Evolutionary conservation across 768 basidiomycete genomes (phyloP).

Genomic region (Russula sp.): DNA sequence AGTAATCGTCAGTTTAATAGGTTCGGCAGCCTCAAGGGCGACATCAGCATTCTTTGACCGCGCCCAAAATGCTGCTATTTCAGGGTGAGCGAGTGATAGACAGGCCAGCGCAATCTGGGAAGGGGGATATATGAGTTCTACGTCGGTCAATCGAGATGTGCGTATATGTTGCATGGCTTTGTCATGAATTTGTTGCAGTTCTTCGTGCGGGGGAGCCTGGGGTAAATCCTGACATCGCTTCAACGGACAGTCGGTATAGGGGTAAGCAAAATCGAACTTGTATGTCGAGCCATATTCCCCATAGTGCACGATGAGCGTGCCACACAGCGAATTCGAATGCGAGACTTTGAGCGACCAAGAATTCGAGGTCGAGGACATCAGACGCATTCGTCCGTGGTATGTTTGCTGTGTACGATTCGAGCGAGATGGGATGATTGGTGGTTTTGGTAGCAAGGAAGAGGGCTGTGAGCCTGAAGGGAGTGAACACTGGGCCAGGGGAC

Average conservation of each 20-base stretch:
- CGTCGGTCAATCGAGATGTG: conserved; percentile 82
- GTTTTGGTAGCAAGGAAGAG: conserved; percentile 96
- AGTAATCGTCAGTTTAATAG: conserved; percentile 51
- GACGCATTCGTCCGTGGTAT: conserved; percentile 75
- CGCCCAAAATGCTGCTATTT: conserved; percentile 56
- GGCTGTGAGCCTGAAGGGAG: conserved; percentile 70
- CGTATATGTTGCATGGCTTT: conserved; percentile 59
- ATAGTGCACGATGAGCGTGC: conserved; percentile 83
- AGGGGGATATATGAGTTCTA: conserved; percentile 85
- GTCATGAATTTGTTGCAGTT: conserved; percentile 54
- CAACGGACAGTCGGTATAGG: conserved; percentile 1
- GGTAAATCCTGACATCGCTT: conserved; percentile 45
- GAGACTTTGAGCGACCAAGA: conserved; percentile 90
- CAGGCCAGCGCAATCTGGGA: conserved; percentile 89
- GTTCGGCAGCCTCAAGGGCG: conserved; percentile 37
- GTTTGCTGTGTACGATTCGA: conserved; percentile 75
- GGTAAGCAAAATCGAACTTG: conserved; percentile 47
- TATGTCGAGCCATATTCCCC: conserved; percentile 83
- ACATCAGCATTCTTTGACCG: conserved; percentile 34
- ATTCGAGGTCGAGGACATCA: conserved; percentile 92
- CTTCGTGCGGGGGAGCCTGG: conserved; percentile 37
- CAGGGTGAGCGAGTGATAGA: conserved; percentile 56
- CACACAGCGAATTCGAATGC: conserved; percentile 91
- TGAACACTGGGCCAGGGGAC: not conserved
- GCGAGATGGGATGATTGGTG: conserved; percentile 85